Conservation (phyloP, 202 grass and related monocot species). For the Musa balbisiana region DNA sequence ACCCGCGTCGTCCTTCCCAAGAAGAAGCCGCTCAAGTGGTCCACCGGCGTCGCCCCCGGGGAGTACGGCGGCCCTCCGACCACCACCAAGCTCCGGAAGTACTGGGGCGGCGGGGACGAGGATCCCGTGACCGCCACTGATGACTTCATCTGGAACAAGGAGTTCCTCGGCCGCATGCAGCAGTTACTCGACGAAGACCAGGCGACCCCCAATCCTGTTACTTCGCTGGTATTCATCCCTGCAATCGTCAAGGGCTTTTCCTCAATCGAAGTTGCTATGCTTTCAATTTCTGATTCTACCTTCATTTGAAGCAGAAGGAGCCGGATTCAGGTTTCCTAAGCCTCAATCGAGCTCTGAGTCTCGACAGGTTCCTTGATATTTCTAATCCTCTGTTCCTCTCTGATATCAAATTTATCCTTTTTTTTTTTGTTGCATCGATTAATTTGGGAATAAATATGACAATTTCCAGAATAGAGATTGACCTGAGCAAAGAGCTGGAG, state of each 20-base stretch:
- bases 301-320: slow-evolving; percentile 42
- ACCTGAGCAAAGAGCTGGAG: slow-evolving; percentile 89
- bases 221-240: slow-evolving; percentile 19
- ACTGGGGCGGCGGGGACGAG: slow-evolving; percentile 76
- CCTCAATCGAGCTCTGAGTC: slow-evolving; percentile 70
- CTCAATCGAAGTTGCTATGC: background rate
- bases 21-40: slow-evolving; percentile 88
- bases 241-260: background rate
- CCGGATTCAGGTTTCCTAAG: slow-evolving; percentile 63
- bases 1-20: slow-evolving; percentile 75
- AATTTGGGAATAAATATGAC: background rate
- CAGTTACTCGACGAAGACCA: slow-evolving; percentile 41
- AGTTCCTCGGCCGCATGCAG: slow-evolving; percentile 73
- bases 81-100: slow-evolving; percentile 72
- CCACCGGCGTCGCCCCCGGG: slow-evolving; percentile 68
- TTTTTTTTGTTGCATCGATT: background rate
- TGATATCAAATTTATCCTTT: slow-evolving; percentile 6
- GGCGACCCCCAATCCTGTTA: slow-evolving; percentile 26
- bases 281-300: background rate
- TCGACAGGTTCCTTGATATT: slow-evolving; percentile 54
- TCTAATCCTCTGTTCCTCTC: background rate
- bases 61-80: slow-evolving; percentile 75
- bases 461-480: slow-evolving; percentile 61
- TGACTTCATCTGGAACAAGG: slow-evolving; percentile 99
- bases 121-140: slow-evolving; percentile 83